Percentiles rank a stretch among this genome's conserved stretches.
Conservation (phyloP, 1,284 basidiomycete species). For the Pisolithus thermaeus region DNA sequence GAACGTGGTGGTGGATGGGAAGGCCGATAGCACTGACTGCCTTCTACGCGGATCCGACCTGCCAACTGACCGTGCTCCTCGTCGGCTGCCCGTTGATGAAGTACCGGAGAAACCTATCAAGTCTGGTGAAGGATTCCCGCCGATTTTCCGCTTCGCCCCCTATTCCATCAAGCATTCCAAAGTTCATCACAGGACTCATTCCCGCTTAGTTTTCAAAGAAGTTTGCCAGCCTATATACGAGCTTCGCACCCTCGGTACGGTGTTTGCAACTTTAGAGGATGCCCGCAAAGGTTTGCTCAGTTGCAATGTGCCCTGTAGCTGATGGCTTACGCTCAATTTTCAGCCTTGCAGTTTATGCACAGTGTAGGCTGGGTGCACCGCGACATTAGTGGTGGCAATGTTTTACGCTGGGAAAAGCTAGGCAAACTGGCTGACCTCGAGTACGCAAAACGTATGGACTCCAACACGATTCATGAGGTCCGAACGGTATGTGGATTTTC, state of each 20-base stretch:
- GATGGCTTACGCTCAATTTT: too few species aligned
- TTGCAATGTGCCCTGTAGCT: background rate
- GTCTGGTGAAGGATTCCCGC: background rate
- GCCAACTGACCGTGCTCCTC: background rate
- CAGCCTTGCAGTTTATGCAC: constrained; percentile 3
- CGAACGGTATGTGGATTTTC: constrained; percentile 5
- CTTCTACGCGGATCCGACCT: background rate
- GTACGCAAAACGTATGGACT: constrained; percentile 3
- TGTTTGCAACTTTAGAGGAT: background rate
- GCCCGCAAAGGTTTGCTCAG: background rate
- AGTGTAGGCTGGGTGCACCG: constrained; percentile 8
- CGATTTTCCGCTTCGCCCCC: background rate
- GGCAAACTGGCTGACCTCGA: constrained; percentile 8
- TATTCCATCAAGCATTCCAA: background rate
- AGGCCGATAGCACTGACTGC: background rate
- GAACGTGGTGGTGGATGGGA: background rate
- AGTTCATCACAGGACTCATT: background rate
- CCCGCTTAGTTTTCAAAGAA: background rate
- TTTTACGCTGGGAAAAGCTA: background rate
- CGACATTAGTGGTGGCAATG: constrained; percentile 8
- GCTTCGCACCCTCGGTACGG: background rate
- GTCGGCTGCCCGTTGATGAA: background rate
- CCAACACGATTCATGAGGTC: background rate
- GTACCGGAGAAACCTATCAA: background rate
- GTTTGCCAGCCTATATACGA: too few species aligned